These are phyloP conservation scores for Alternaria atra DNA, from an alignment of 2,329 filamentous ascomycete genomes.

Conservation along the genomic window DNA sequence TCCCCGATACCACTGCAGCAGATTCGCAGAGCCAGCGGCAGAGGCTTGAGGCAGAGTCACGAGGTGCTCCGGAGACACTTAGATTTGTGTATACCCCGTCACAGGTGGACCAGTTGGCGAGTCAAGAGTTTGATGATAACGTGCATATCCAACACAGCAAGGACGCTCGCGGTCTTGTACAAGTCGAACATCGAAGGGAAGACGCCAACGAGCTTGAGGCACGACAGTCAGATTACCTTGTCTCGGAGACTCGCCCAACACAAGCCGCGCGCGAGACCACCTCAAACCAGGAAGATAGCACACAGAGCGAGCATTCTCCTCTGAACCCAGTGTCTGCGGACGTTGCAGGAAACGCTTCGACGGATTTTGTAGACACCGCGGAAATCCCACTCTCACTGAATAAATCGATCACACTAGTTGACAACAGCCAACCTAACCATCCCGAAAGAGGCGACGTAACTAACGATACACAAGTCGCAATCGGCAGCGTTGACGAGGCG, in stretches of 20 bases:
- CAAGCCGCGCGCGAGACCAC: not conserved
- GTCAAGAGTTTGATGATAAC: not conserved
- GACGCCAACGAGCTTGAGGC: not conserved
- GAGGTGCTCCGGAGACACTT: slow-evolving; percentile 13
- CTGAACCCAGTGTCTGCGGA: not conserved
- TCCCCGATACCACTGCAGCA: slow-evolving; percentile 28
- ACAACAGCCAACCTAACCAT: not conserved
- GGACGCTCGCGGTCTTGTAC: not conserved
- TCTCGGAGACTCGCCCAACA: not conserved
- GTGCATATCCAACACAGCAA: not conserved
- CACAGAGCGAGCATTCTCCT: not conserved
- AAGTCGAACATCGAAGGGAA: not conserved
- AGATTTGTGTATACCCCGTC: slow-evolving; percentile 8
- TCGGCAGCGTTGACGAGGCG: not conserved
- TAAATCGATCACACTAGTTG: not conserved
- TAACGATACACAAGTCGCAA: not conserved
- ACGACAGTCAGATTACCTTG: not conserved
- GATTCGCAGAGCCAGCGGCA: slow-evolving; percentile 27
- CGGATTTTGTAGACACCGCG: not conserved
- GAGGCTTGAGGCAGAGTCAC: slow-evolving; percentile 5
- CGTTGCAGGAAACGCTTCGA: not conserved
- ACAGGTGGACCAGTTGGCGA: slow-evolving; percentile 1
- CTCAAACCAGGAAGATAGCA: not conserved
- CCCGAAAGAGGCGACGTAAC: not conserved
- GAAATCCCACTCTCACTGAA: not conserved